Evolutionary conservation across 2,329 filamentous ascomycete genomes (phyloP), one percentile per base, ranked within the genome.

Genomic region (Camptophora hylomeconis): DNA sequence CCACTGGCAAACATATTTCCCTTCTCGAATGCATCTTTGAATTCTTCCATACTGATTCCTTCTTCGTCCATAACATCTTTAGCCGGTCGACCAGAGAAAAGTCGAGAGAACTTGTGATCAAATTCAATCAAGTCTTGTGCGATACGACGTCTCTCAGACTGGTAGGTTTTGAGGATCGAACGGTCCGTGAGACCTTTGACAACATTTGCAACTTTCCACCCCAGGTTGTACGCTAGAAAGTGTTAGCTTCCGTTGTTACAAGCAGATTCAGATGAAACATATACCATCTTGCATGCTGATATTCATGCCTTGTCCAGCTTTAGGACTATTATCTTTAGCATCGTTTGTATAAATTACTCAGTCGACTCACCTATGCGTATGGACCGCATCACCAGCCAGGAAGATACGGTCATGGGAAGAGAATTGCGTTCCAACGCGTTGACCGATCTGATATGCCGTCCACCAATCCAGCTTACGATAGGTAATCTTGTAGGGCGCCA

Each of bases 221-320:
- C 65, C 0, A 72, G 53, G 38, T 72, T 72, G 49, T 60, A 71
- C 4, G 60, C 53, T 50, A 22, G 25, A 20, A 12, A 24, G 33
- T 3, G 20, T 27, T 14, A 36, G 24, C 19, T 22, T 21, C 10
- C 5, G 14, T 13, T 4, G 5, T 12, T 5, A 8, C 12, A n/a
- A n/a, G n/a, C n/a, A n/a, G n/a, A n/a, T n/a, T n/a, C n/a, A n/a
- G n/a, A 17, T 7, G 12, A 5, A n/a, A 8, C 15, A 26, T 40
- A 31, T 38, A 45, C 48, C 51, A 46, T 81, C 76, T 41, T 78
- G 74, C 69, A 81, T 76, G 17, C 62, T 69, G 2, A 78, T 68
- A 40, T 81, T 81, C 74, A 80, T 80, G 8, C 76, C 75, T 45
- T 79, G 74, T 2, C 73, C 73, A 1, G 71, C 73, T 44, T 78